Conservation (phyloP, 1,139 yeast genomes). For the Debaryomyces robertsiae region DNA sequence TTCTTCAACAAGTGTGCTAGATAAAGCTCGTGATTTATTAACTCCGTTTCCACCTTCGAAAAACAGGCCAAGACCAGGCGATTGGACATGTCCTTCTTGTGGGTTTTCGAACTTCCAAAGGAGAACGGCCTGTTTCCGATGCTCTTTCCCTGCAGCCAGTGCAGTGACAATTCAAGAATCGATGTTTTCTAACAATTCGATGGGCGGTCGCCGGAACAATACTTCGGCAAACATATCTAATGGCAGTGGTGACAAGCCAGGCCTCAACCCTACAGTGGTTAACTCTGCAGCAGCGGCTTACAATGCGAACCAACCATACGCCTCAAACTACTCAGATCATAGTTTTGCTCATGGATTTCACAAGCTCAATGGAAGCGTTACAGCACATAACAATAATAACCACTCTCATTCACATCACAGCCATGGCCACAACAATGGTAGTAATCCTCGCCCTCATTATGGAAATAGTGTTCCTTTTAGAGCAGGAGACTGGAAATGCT, state of each 20-base stretch:
- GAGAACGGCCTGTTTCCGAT: conserved; percentile 90
- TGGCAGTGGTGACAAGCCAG: conserved; percentile 17
- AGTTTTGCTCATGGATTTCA: conserved; percentile 6
- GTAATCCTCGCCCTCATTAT: conserved; percentile 23
- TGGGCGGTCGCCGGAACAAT: conserved; percentile 11
- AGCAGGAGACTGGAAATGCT: conserved; percentile 97
- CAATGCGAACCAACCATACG: conserved; percentile 12
- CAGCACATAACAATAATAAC: conserved; percentile 6
- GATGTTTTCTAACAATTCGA: conserved; percentile 22
- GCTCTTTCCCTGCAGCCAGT: conserved; percentile 84
- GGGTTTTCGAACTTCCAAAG: conserved; percentile 95
- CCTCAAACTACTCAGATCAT: conserved; percentile 6
- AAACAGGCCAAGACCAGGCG: conserved; percentile 94
- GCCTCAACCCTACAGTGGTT: conserved; percentile 15
- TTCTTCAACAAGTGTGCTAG: conserved; percentile 74
- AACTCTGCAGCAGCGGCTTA: conserved; percentile 20
- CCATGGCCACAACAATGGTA: conserved; percentile 19
- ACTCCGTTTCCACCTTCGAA: conserved; percentile 87
- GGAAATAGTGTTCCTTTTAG: conserved; percentile 75
- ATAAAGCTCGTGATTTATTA: conserved; percentile 76
- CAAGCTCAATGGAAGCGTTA: conserved; percentile 3
- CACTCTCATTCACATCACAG: conserved; percentile 2
- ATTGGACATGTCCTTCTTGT: conserved; percentile 96
- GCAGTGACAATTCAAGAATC: conserved; percentile 66
- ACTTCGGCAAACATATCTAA: conserved; percentile 14